Base-by-base conservation (phyloP, 345 rosid genomes). In the Salix koriyanagi region DNA sequence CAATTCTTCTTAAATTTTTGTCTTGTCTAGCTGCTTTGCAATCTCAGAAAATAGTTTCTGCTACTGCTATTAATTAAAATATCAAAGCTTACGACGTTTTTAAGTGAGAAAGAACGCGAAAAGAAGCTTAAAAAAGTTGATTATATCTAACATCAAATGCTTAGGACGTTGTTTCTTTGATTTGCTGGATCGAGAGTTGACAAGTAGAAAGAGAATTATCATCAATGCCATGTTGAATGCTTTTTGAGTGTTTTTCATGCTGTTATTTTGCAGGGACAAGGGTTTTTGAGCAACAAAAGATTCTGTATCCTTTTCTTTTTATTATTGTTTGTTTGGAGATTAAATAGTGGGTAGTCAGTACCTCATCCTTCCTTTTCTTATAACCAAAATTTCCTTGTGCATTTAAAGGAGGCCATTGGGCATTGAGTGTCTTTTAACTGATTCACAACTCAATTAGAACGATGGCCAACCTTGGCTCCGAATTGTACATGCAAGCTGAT, bases 401-500 rank as follows among this genome's bases (percentile, higher is more conserved):
- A 25, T 30, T 52, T 19, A 30, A 10, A 36, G 42, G 7, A 25
- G 58, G 13, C 15, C 26, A 56, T 71, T 34, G 56, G 58, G 10
- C 42, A 36, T 11, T 1, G 19, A 14, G n/a, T 26, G 3, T 5
- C 15, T 19, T 19, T 68, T 3, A 21, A 30, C 3, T 52, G 28
- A 41, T 39, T 60, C 1, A 23, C 34, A 19, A 30, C 28, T 16
- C 21, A 69, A 52, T 78, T 73, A 89, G 92, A 60, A 93, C 99
- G 23, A 54, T 87, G 90, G 97, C 94, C 76, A 94, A 96, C 79
- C 88, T 96, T n/a, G 99, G 98, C 71, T 94, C 99, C 77, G 97
- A 94, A 79, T 94, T 96, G 15, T 92, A 91, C 85, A 79, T 92
- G 97, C 98, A 96, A 82, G 97, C 98, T 48, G 92, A 92, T 30